phyloP scores from a whole-genome alignment of 306 rosid genomes.

The Quercus cerris region DNA sequence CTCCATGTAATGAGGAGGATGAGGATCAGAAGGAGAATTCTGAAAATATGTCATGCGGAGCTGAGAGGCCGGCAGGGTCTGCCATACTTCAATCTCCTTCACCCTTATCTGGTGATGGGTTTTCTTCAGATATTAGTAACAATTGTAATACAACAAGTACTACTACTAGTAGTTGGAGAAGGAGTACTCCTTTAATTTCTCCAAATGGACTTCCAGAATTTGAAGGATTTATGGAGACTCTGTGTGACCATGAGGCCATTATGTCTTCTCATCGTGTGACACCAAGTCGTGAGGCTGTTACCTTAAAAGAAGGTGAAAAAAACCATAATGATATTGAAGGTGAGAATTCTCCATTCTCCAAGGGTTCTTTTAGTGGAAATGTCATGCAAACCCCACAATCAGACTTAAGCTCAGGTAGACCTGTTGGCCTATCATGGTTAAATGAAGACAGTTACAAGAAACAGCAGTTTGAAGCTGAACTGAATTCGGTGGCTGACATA shows the following conservation, averaged over 20 bases:
- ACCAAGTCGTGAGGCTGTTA: constrained; percentile 26
- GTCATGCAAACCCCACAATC: constrained; percentile 78
- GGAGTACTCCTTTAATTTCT: constrained; percentile 28
- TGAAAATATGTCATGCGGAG: constrained; percentile 19
- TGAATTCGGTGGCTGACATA: constrained; percentile 34
- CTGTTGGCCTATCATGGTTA: constrained; percentile 35
- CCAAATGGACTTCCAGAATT: constrained; percentile 39
- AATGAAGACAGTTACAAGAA: constrained; percentile 33
- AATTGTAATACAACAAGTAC: constrained; percentile 30
- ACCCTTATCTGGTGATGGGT: constrained; percentile 30
- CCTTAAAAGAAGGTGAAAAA: constrained; percentile 25
- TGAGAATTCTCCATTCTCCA: constrained; percentile 64
- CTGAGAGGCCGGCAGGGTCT: constrained; percentile 32
- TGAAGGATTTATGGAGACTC: constrained; percentile 46
- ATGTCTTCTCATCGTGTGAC: constrained; percentile 38
- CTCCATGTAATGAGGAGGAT: constrained; percentile 54
- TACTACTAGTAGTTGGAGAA: constrained; percentile 23
- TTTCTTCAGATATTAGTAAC: constrained; percentile 35
- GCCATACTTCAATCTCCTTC: constrained; percentile 33
- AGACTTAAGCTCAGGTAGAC: constrained; percentile 45
- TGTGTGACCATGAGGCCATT: constrained; percentile 23
- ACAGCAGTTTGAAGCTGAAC: constrained; percentile 32
- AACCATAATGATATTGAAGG: constrained; percentile 22
- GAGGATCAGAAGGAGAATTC: constrained; percentile 31
- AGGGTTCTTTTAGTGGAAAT: constrained; percentile 57